Evolutionary conservation across 2,329 filamentous ascomycete genomes (phyloP), one percentile per base, ranked within the genome.

Genomic region (Dothistroma pini): DNA sequence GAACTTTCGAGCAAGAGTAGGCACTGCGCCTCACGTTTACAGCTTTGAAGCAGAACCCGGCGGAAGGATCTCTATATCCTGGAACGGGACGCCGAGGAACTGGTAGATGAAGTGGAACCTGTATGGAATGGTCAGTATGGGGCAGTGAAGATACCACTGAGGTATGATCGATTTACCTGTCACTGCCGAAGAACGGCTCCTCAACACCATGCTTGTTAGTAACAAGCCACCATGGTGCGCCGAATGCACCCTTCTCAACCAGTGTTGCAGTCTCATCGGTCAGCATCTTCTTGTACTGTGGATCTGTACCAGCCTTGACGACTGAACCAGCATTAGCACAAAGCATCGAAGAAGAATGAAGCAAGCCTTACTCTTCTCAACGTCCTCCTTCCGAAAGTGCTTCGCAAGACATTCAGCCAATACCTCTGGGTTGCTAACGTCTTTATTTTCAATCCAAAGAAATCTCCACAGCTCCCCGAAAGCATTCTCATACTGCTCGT

Each of bases 171-270:
- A n/a, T 62, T 59, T 22, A 59, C 61, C 67, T 58, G 75, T 93
- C 89, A 75, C 88, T 91, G 2, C 89, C 89, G 75, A 93, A 93
- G 72, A 92, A 91, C 0, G 87, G 84, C 76, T 89, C 86, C 54
- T 80, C 80, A 59, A 80, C 74, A 0, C 87, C 87, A 63, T 81
- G 73, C 1, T 70, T 72, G 67, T 88, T 85, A 19, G 79, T 81
- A 2, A 86, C 89, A 82, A 86, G 87, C 62, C 90, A 79, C 89
- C 90, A 93, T 1, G 90, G 90, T 54, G 86, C 85, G 0, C 90
- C 90, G 74, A 90, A 93, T 0, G 89, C 90, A 0, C 89, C 90
- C 54, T 77, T 78, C 41, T 84, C 82, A 16, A 68, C 64, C 49
- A 67, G 56, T 54, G 29, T 63, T 9, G 59, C 63, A 22, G 66